Conservation (phyloP, 306 rosid genomes). For the Prunus davidiana region DNA sequence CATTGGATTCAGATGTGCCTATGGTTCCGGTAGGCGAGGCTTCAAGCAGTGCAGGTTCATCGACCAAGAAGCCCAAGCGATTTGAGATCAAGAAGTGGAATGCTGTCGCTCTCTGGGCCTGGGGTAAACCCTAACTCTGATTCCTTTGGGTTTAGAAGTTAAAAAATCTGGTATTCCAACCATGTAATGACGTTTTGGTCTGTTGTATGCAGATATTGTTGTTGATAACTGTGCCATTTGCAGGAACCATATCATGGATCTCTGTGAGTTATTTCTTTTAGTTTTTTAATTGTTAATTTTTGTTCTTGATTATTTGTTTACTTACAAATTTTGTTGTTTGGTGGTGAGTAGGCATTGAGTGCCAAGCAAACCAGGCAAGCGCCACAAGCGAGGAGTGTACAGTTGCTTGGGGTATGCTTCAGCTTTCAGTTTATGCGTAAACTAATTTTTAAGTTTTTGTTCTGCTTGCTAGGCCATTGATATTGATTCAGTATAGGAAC, state of each 20-base stretch:
- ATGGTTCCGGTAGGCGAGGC: conserved; percentile 74
- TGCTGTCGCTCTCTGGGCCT: conserved; percentile 95
- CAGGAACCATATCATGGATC: conserved; percentile 98
- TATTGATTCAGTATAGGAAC: neutral
- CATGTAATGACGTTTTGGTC: neutral
- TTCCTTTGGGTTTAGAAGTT: neutral
- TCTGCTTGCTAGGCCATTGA: neutral
- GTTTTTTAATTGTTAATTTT: neutral
- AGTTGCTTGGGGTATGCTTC: conserved; percentile 85
- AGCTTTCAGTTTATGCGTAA: neutral
- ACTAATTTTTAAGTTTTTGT: neutral
- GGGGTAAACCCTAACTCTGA: conserved; percentile 53
- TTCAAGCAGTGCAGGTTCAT: conserved; percentile 51
- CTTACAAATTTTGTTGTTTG: neutral
- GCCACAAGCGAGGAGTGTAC: conserved; percentile 95
- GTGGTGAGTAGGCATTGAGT: conserved; percentile 65
- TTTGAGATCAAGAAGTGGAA: conserved; percentile 96
- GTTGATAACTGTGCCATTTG: conserved; percentile 96
- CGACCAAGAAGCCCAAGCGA: conserved; percentile 70
- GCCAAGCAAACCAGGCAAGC: conserved; percentile 99
- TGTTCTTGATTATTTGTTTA: neutral
- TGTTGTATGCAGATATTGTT: conserved; percentile 59
- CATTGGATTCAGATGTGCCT: conserved; percentile 65
- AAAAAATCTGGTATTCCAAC: conserved; percentile 3
- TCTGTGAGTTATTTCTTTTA: conserved; percentile 43